Evolutionary conservation across 768 basidiomycete genomes (phyloP).

Genomic region (Agaricus blazei): DNA sequence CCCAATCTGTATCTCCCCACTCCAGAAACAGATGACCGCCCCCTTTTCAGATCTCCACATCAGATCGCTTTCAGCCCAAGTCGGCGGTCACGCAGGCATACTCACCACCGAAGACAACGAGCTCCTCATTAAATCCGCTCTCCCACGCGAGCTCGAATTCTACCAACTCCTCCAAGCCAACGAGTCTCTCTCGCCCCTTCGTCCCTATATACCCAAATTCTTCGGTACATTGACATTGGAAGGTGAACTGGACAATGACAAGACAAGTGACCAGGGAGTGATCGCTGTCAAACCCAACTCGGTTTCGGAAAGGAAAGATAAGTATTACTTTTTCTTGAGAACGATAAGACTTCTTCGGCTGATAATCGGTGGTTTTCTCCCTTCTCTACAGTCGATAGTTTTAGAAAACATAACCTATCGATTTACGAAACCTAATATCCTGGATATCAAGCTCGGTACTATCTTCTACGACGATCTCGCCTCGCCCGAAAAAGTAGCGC

Average conservation of each 20-base stretch:
- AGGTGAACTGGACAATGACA: slow-evolving; percentile 45
- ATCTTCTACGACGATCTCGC: slow-evolving; percentile 73
- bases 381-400: slow-evolving; percentile 61
- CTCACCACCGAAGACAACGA: slow-evolving; percentile 65
- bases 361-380: neutral
- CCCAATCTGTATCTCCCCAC: neutral
- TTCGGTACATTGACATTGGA: slow-evolving; percentile 73
- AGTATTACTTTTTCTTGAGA: slow-evolving; percentile 19
- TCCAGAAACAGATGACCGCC: neutral
- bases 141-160: slow-evolving; percentile 61
- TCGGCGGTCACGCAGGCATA: slow-evolving; percentile 81
- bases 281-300: slow-evolving; percentile 19
- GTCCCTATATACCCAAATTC: slow-evolving; percentile 67
- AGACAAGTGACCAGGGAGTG: slow-evolving; percentile 18
- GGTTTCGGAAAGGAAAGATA: slow-evolving; percentile 39
- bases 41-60: slow-evolving; percentile 4
- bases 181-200: slow-evolving; percentile 36
- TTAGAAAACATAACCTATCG: slow-evolving; percentile 75
- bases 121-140: slow-evolving; percentile 76
- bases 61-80: slow-evolving; percentile 46
- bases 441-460: slow-evolving; percentile 93
- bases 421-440: slow-evolving; percentile 78
- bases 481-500: slow-evolving; percentile 64
- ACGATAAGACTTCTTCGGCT: neutral
- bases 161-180: slow-evolving; percentile 53